Percentiles rank a stretch among this genome's conserved stretches.
Conservation (phyloP, 1,284 basidiomycete species). For the Vanrija pseudolonga region DNA sequence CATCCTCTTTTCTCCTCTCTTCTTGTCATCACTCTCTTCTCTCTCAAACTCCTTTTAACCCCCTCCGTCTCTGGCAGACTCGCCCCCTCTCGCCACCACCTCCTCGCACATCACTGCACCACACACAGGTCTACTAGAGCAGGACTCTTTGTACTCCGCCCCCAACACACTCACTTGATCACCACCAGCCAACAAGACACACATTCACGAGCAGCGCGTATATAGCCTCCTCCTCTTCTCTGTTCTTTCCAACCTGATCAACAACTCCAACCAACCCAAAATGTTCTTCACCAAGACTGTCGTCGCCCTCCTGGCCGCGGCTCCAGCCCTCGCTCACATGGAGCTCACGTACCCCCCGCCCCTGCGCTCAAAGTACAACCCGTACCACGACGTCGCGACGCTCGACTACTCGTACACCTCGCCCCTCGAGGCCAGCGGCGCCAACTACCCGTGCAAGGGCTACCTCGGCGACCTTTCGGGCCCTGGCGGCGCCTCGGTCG, state of each 20-base stretch:
- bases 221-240: neutral
- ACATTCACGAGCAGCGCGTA: no score
- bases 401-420: constrained; percentile 47
- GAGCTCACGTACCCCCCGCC: constrained; percentile 42
- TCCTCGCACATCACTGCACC: no score
- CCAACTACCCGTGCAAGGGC: constrained; percentile 49
- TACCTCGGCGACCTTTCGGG: constrained; percentile 34
- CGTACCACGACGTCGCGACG: constrained; percentile 27
- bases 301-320: constrained; percentile 12
- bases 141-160: no score
- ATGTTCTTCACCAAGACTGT: constrained; percentile 3
- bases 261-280: neutral
- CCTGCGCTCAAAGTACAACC: constrained; percentile 36
- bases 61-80: no score
- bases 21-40: no score
- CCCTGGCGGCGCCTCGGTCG: constrained; percentile 28
- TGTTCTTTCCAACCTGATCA: no score
- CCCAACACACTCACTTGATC: no score
- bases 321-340: constrained; percentile 38
- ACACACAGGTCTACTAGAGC: no score
- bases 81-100: no score
- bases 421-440: constrained; percentile 39
- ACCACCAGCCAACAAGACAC: no score
- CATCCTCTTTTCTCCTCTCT: neutral
- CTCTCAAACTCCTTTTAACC: neutral